Evolutionary conservation across 257 asterid genomes (phyloP), one percentile per base, ranked within the genome.

Genomic region (Rehmannia glutinosa): DNA sequence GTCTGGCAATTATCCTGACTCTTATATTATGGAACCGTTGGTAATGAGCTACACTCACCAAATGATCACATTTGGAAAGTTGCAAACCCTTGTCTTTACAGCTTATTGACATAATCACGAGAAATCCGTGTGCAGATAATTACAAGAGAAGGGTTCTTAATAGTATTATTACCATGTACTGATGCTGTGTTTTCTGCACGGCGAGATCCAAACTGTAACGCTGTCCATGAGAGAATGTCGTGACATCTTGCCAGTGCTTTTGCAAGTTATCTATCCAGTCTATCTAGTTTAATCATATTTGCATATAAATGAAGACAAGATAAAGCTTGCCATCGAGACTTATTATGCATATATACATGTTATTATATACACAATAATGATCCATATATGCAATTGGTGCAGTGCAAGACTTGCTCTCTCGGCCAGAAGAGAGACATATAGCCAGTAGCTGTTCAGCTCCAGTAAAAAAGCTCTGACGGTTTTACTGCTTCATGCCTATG

Each of bases 191-290:
- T 74, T 92, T 92, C 82, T 92, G 98, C 86, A 92, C 98, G 30
- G 83, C 81, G 83, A 68, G 86, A 85, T 39, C 98, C 98, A 51
- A 92, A 92, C 71, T 92, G 98, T 78, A 89, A 92, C 30, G 97
- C 87, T 92, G 98, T 71, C 98, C 98, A 64, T 92, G 95, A 82
- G 89, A 78, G 88, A 92, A 56, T 92, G 98, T 79, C 84, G 98
- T n/a, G n/a, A 73, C 98, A 92, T 71, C 89, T 87, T 28, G 98
- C 98, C 23, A 92, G 97, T 61, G 92, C 98, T 61, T 92, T 79
- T 68, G 97, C 98, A 52, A 92, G 98, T 92, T 57, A 76, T 77
- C 49, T 66, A 59, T 50, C 52, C n/a, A n/a, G n/a, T n/a, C n/a
- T n/a, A n/a, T n/a, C n/a, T n/a, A n/a, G n/a, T n/a, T n/a, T n/a